phyloP scores from a whole-genome alignment of 805 yeast genomes.

The Wickerhamomyces kurtzmanii region DNA sequence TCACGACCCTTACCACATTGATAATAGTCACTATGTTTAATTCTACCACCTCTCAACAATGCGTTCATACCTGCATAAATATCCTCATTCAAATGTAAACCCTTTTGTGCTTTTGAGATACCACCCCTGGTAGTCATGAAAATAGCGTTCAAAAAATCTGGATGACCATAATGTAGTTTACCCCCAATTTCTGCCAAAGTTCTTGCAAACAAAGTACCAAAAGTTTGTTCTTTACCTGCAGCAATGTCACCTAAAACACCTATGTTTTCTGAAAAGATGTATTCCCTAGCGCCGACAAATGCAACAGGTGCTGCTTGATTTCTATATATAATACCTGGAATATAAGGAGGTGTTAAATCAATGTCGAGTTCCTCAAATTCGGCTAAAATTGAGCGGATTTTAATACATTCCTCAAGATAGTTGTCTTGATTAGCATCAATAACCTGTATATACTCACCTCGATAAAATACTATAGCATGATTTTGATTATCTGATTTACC shows the following conservation, averaged over 20 bases:
- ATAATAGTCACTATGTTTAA: slow-evolving; percentile 90
- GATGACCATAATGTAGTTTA: slow-evolving; percentile 92
- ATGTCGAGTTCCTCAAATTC: slow-evolving; percentile 79
- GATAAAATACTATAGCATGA: slow-evolving; percentile 71
- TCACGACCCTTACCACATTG: slow-evolving; percentile 98
- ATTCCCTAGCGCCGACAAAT: slow-evolving; percentile 90
- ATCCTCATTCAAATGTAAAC: slow-evolving; percentile 88
- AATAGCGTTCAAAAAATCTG: slow-evolving; percentile 84
- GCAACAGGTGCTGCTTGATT: slow-evolving; percentile 57
- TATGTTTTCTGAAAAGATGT: slow-evolving; percentile 84
- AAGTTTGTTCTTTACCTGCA: slow-evolving; percentile 95
- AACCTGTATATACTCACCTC: slow-evolving; percentile 93
- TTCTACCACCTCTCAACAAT: slow-evolving; percentile 80
- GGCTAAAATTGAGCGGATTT: slow-evolving; percentile 77
- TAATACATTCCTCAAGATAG: slow-evolving; percentile 87
- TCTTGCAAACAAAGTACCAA: slow-evolving; percentile 91
- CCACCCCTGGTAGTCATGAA: slow-evolving; percentile 97
- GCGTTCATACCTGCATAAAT: slow-evolving; percentile 95
- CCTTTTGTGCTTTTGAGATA: slow-evolving; percentile 88
- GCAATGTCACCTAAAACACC: slow-evolving; percentile 95
- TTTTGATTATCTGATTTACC: slow-evolving; percentile 96
- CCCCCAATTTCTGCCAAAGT: slow-evolving; percentile 92
- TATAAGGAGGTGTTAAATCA: slow-evolving; percentile 41
- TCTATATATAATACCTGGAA: slow-evolving; percentile 43
- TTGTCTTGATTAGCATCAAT: slow-evolving; percentile 96